Evolutionary conservation across 805 yeast genomes (phyloP), one percentile per base, ranked within the genome.

Genomic region (Teunomyces tritomae): DNA sequence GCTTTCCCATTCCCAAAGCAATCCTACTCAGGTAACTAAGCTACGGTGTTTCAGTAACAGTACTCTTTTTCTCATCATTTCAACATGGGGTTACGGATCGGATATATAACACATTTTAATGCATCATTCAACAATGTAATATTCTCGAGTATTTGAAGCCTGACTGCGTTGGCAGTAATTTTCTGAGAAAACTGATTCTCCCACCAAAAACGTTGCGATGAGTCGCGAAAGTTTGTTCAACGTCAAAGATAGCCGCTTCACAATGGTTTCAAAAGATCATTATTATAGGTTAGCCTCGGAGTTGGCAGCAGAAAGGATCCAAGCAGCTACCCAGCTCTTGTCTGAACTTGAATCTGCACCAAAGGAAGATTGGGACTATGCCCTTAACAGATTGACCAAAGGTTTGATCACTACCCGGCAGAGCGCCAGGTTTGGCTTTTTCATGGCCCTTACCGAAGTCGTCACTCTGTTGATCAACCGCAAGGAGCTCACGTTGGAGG

Each of bases 341-440:
- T 70, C 79, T 11, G 89, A 87, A 50, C 77, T 91, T 4, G 61
- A 68, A 10, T 60, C 57, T 0, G 75, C 68, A 6, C 59, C 64
- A 20, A 63, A 66, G 17, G 71, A 70, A 1, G 96, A 90, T 57
- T 89, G 92, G 89, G 78, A 79, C 43, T 92, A 92, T 61, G 94
- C 96, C 0, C 66, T 88, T 46, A 80, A 80, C 52, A 77, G 98
- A 59, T 73, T 92, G 52, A 78, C 89, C 53, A 84, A 83, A 52
- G 97, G 98, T 44, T 70, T 92, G 28, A 74, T 89, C 4, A 86
- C 96, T 5, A 78, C 90, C 11, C 79, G 94, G 58, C 95, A 87
- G 20, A 77, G 89, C 42, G 94, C 96, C 1, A 74, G 97, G 48
- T 67, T 88, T 27, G 98, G 98, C 4, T 92, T 85, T 59, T 87